Evolutionary conservation across 371 early-diverging fungal species (phyloP), one percentile per base, ranked within the genome.

Genomic region (Blakeslea trispora): DNA sequence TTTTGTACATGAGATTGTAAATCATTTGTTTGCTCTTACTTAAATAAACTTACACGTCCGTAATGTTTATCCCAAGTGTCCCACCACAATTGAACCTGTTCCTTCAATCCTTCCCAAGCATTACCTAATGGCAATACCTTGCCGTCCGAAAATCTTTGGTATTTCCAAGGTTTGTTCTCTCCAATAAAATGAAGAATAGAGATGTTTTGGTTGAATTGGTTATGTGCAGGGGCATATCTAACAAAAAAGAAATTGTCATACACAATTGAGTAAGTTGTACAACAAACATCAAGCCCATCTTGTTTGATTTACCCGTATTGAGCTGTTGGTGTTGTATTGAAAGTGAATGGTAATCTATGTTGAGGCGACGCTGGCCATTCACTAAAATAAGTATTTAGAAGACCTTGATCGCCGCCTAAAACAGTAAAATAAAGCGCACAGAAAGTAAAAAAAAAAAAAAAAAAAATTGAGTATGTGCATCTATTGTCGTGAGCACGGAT

Each of bases 381-480:
- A 9, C 71, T 63, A 69, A 96, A 96, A 65, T 88, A 94, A 18
- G 81, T 77, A 71, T 97, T 97, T 40, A 97, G 78, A 46, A 97
- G 64, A 1, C 98, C 98, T 71, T 97, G 98, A 69, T 97, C 98
- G 49, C 94, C 97, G 57, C 96, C 96, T 91, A 54, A 50, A n/a
- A n/a, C n/a, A n/a, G n/a, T n/a, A n/a, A n/a, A n/a, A n/a, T n/a
- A n/a, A n/a, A n/a, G n/a, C n/a, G n/a, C n/a, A n/a, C n/a, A n/a
- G n/a, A n/a, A n/a, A n/a, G n/a, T n/a, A n/a, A n/a, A n/a, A n/a
- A 62, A 23, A 55, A 35, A 28, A 28, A 7, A 42, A 51, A 57
- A 18, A 46, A 43, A 24, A 19, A 32, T 22, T 46, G 23, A 21
- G 10, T n/a, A n/a, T n/a, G n/a, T n/a, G 21, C n/a, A n/a, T 32